Evolutionary conservation across 2,329 filamentous ascomycete genomes (phyloP), one percentile per base, ranked within the genome.

Genomic region (Septoria linicola): DNA sequence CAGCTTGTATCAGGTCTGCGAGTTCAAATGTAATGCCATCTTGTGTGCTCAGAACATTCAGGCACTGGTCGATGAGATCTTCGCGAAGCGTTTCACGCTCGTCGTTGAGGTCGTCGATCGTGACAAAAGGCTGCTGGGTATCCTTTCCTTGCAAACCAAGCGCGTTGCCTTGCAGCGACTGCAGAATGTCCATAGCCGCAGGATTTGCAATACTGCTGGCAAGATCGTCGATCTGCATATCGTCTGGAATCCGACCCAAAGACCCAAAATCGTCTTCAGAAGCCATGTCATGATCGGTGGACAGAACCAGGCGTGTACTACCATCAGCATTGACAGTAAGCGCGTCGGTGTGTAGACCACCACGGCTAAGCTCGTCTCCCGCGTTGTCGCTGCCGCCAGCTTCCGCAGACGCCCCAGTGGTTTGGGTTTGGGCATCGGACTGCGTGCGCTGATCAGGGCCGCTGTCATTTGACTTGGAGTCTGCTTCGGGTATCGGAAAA

Each of bases 1-100:
- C 85, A 3, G 85, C 84, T 31, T 81, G 81, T 48, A 99, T 91
- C 16, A 99, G 77, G 63, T 96, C 91, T 0, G 90, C 83, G 40
- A 99, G 77, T 65, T 97, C 92, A 62, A 96, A 93, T 0, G 93
- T 95, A 8, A 92, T 84, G 60, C 88, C 84, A 11, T 91, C 85
- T 61, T 97, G 91, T 31, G 86, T 85, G 67, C 92, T 87, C 46
- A 99, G 84, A 27, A 97, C 84, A 63, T 96, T 91, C 17, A 99
- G 76, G 59, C 88, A 95, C 51, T 89, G 87, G 62, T 96, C 91
- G 53, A 97, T 91, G 48, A 97, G 72, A 49, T 88, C 85, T 16
- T 82, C 77, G 32, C 89, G 82, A 34, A 97, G 76, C n/a, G 77
- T 79, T 3, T 80, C 77, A 39, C 93, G 84, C 67, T 88, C 81